Evolutionary conservation across 345 rosid species (phyloP).

Genomic region (Cardamine occulta): DNA sequence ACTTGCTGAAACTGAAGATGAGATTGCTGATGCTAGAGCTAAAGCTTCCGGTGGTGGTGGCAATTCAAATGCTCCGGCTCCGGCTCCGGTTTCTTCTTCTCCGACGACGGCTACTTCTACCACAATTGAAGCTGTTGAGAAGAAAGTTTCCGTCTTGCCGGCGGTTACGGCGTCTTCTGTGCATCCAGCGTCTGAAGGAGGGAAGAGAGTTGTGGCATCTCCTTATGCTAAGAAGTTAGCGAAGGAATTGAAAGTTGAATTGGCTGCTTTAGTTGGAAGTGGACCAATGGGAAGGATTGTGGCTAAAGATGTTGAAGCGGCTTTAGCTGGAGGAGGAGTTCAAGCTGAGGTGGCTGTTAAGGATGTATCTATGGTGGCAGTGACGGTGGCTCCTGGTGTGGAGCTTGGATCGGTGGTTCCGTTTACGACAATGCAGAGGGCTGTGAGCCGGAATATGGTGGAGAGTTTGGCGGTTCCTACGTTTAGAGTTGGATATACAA

Average conservation of each 20-base stretch:
- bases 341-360: conserved; percentile 22
- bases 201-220: conserved; percentile 85
- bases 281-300: conserved; percentile 96
- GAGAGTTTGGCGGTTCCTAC: conserved; percentile 87
- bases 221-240: conserved; percentile 90
- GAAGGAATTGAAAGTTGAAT: conserved; percentile 80
- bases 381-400: conserved; percentile 36
- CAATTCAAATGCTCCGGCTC: conserved; percentile 26
- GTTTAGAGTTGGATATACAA: conserved; percentile 85
- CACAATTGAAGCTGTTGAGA: conserved; percentile 24
- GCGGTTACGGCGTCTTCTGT: conserved; percentile 41
- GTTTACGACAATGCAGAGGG: conserved; percentile 87
- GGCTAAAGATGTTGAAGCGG: conserved; percentile 90
- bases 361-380: conserved; percentile 32
- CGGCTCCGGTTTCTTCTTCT: background rate
- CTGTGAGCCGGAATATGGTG: conserved; percentile 84
- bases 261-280: conserved; percentile 66
- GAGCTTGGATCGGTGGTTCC: conserved; percentile 74
- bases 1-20: conserved; percentile 77
- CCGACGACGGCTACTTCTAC: background rate
- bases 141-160: conserved; percentile 17
- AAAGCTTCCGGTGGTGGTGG: conserved; percentile 49
- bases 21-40: conserved; percentile 73
- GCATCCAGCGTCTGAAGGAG: conserved; percentile 90
- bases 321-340: conserved; percentile 40